phyloP scores from a whole-genome alignment of 2,329 filamentous ascomycete genomes.

The Verticillium tricorpus region DNA sequence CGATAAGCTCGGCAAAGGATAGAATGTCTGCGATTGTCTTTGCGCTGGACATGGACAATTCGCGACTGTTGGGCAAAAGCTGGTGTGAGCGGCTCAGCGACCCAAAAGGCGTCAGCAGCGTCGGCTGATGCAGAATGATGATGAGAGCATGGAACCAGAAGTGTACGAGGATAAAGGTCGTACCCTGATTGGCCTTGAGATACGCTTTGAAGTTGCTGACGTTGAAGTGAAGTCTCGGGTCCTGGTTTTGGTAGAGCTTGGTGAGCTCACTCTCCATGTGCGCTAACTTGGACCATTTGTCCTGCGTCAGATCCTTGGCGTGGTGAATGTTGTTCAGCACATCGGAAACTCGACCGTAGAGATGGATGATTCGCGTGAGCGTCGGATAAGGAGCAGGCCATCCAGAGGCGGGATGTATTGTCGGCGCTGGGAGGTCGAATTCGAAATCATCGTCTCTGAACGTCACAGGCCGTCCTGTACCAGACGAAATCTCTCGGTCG shows the following conservation, averaged over 20 bases:
- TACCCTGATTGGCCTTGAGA: slow-evolving; percentile 73
- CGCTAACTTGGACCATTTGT: slow-evolving; percentile 66
- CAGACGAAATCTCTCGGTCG: slow-evolving; percentile 82
- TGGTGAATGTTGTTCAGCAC: slow-evolving; percentile 76
- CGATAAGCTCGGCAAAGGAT: slow-evolving; percentile 79
- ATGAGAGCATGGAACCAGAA: slow-evolving; percentile 88
- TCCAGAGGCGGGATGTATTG: slow-evolving; percentile 49
- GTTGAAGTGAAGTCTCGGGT: slow-evolving; percentile 74
- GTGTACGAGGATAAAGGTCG: slow-evolving; percentile 81
- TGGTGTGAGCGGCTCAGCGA: slow-evolving; percentile 57
- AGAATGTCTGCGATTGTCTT: slow-evolving; percentile 90
- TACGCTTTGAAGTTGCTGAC: slow-evolving; percentile 83
- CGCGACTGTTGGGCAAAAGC: slow-evolving; percentile 73
- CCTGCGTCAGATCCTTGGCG: slow-evolving; percentile 67
- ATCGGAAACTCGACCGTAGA: slow-evolving; percentile 82
- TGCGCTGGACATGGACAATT: slow-evolving; percentile 80
- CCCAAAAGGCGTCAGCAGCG: slow-evolving; percentile 72
- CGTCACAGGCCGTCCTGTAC: slow-evolving; percentile 79
- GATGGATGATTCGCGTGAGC: slow-evolving; percentile 76
- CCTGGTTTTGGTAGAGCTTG: slow-evolving; percentile 65
- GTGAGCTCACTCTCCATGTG: slow-evolving; percentile 81
- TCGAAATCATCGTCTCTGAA: slow-evolving; percentile 83
- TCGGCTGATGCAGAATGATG: slow-evolving; percentile 80
- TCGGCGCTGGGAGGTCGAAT: slow-evolving; percentile 58
- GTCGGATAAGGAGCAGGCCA: slow-evolving; percentile 78